phyloP scores from a whole-genome alignment of 495 filamentous ascomycete genomes.

The Lichina pygmaea region DNA sequence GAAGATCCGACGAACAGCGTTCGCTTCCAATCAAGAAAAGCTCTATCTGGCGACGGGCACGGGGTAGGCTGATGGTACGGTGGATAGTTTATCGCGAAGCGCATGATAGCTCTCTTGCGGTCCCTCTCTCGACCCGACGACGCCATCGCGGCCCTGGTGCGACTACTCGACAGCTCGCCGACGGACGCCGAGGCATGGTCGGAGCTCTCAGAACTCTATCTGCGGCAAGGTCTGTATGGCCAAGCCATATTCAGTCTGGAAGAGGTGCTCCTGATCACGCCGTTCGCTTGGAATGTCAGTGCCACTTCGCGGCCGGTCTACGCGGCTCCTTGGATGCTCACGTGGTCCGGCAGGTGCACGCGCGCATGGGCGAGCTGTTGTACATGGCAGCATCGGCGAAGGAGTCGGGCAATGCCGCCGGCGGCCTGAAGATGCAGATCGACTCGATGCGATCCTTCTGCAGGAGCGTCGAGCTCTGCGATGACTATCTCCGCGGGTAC shows the following conservation, averaged over 20 bases:
- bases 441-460: constrained; percentile 64
- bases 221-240: constrained; percentile 40
- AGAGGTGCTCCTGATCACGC: constrained; percentile 66
- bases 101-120: constrained; percentile 52
- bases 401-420: constrained; percentile 14
- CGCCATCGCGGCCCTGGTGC: constrained; percentile 43
- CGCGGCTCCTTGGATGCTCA: constrained; percentile 2
- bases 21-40: constrained; percentile 9
- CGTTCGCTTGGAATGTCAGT: constrained; percentile 84
- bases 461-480: constrained; percentile 76
- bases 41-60: background rate
- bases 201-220: constrained; percentile 69
- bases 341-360: constrained; percentile 37
- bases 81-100: constrained; percentile 55
- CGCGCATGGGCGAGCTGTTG: constrained; percentile 57
- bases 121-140: constrained; percentile 40
- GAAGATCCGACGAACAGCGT: constrained; percentile 65
- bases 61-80: background rate
- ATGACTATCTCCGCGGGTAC: constrained; percentile 72
- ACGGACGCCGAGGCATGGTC: constrained; percentile 89
- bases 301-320: background rate
- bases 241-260: constrained; percentile 79
- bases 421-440: constrained; percentile 22
- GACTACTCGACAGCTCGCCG: constrained; percentile 55
- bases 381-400: constrained; percentile 33